Evolutionary conservation across 1,284 basidiomycete genomes (phyloP), one percentile per base, ranked within the genome.

Genomic region (Cryptococcus sp.): DNA sequence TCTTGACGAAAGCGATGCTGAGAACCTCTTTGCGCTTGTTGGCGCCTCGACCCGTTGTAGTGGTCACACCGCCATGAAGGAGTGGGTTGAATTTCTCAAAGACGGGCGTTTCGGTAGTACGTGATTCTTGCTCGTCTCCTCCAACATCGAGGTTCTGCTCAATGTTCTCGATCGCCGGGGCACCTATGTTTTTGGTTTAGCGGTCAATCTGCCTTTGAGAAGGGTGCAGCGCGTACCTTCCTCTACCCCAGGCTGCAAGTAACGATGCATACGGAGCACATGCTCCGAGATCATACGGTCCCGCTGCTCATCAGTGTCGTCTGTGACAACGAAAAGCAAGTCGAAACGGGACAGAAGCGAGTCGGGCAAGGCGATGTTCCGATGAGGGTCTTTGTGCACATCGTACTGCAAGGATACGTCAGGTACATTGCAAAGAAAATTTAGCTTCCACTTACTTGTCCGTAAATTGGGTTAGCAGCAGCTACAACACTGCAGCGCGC

Each of bases 281-380:
- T 99, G 96, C 80, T 99, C 95, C 42, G 94, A 94, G 69, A 99
- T 97, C 78, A 84, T 85, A 27, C 96, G 88, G 79, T 99, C 96
- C 39, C 93, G 85, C 65, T 87, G 85, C 81, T 98, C 96, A 72
- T 98, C 93, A 6, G 96, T 93, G 75, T 99, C 94, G 79, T 99
- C 96, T 0, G 94, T 99, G 17, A 99, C 93, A 52, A 99, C 89
- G 75, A 99, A 99, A 41, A 99, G 85, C 65, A 99, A 80, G 82
- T 99, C 96, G 82, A 99, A 99, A 87, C 96, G 95, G 19, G 96
- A 99, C 19, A 99, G 85, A 17, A 99, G 84, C 38, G 96, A 99
- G 79, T 99, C 96, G 3, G 96, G 96, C 1, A 99, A 86, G 3
- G 95, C 96, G 70, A 99, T 99, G 75, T 99, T 99, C 81, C 90